Percentiles rank a stretch among this genome's conserved stretches.
Conservation (phyloP, 2,329 filamentous ascomycete species). For the Botrytis tulipae region DNA sequence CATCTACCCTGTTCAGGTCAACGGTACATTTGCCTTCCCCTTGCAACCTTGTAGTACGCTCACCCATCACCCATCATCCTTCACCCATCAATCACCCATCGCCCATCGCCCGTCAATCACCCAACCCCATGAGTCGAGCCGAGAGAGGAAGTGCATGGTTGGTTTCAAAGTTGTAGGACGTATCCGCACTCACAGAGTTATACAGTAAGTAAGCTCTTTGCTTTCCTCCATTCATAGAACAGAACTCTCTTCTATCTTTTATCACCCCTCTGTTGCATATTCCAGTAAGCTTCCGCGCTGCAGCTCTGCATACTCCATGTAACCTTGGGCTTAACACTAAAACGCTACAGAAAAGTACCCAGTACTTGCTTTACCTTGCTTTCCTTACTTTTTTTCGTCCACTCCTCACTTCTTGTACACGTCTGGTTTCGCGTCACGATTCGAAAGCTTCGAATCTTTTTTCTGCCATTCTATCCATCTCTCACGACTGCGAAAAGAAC, state of each 20-base stretch:
- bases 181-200: not conserved
- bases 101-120: not conserved
- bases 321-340: constrained; percentile 4
- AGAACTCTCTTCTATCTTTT: constrained; percentile 1
- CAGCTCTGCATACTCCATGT: not conserved
- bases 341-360: not conserved
- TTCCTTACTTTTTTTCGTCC: not conserved
- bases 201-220: not conserved
- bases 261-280: not conserved
- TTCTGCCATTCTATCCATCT: constrained; percentile 4
- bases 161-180: not conserved
- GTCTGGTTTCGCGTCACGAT: not conserved
- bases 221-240: not conserved
- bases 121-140: constrained; percentile 10
- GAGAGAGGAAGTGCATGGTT: constrained; percentile 4
- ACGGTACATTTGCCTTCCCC: not conserved
- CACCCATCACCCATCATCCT: not conserved
- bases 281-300: constrained; percentile 3
- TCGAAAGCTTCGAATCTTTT: constrained; percentile 2
- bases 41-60: constrained; percentile 1
- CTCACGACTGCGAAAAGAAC: not conserved
- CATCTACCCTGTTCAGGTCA: not conserved
- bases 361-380: not conserved
- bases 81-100: not conserved
- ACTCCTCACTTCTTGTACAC: constrained; percentile 1